phyloP scores from a whole-genome alignment of 495 filamentous ascomycete species.

The Talaromyces ruber region DNA sequence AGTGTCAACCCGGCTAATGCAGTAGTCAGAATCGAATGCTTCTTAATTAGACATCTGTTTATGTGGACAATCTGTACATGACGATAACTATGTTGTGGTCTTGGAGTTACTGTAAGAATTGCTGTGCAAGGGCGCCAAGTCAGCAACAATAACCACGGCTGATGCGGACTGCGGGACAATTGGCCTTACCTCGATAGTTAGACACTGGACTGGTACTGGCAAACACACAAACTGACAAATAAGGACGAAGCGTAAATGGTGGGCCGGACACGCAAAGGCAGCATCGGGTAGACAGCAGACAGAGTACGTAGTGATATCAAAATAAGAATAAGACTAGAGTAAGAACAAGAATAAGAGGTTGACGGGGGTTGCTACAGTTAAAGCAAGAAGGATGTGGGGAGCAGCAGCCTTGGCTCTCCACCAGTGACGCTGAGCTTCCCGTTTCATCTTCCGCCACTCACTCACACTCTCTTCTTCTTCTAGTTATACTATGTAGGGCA shows the following conservation, averaged over 20 bases:
- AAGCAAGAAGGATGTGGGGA: slow-evolving; percentile 18
- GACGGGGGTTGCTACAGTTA: slow-evolving; percentile 6
- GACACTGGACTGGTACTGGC: not conserved
- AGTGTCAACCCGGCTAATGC: not conserved
- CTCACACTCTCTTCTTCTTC: not conserved
- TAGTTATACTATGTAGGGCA: too few species aligned
- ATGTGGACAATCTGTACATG: not conserved
- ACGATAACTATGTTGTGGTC: not conserved
- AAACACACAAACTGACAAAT: not conserved
- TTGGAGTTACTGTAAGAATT: not conserved
- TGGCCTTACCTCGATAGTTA: not conserved
- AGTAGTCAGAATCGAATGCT: not conserved
- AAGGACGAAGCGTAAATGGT: not conserved
- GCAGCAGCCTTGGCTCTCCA: slow-evolving; percentile 2
- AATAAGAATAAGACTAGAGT: not conserved
- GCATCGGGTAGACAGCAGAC: not conserved
- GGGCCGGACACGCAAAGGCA: not conserved
- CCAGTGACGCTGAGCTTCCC: not conserved
- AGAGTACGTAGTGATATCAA: not conserved
- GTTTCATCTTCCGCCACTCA: not conserved
- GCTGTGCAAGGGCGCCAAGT: not conserved
- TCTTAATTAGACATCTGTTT: not conserved
- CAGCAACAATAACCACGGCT: not conserved
- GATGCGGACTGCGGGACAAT: not conserved
- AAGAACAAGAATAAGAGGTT: not conserved